phyloP scores from a whole-genome alignment of 169 alveolate species.

The Plasmodium yoelii region DNA sequence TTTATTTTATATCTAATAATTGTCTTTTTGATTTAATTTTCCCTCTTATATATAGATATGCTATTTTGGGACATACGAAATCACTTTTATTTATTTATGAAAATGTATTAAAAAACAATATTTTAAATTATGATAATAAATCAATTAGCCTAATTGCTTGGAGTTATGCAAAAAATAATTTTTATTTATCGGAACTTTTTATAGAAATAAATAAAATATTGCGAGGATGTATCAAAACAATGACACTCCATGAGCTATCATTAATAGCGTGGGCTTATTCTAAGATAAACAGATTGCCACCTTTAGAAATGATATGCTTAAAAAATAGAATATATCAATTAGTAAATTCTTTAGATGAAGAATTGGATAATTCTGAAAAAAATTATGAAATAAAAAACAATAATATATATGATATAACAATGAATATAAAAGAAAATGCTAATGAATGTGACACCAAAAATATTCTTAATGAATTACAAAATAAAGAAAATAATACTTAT shows the following conservation, averaged over 20 bases:
- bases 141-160: slow-evolving; percentile 75
- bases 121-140: slow-evolving; percentile 69
- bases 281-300: slow-evolving; percentile 74
- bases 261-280: slow-evolving; percentile 76
- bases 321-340: slow-evolving; percentile 73
- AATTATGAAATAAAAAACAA: slow-evolving; percentile 9
- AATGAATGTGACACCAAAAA: slow-evolving; percentile 32
- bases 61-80: slow-evolving; percentile 74
- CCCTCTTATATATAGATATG: slow-evolving; percentile 25
- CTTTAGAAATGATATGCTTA: slow-evolving; percentile 71
- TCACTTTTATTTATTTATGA: slow-evolving; percentile 75
- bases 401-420: slow-evolving; percentile 21
- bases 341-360: slow-evolving; percentile 62
- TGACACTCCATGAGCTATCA: slow-evolving; percentile 76
- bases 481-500: slow-evolving; percentile 14
- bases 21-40: slow-evolving; percentile 30
- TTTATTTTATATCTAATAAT: slow-evolving; percentile 1
- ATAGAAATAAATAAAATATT: slow-evolving; percentile 73
- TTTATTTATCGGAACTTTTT: slow-evolving; percentile 70
- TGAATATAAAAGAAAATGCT: slow-evolving; percentile 27
- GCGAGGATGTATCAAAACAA: slow-evolving; percentile 64
- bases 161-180: slow-evolving; percentile 75
- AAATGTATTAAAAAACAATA: slow-evolving; percentile 67
- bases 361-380: slow-evolving; percentile 27
- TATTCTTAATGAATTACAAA: slow-evolving; percentile 20